phyloP scores from a whole-genome alignment of 2,329 filamentous ascomycete species.

The Triangularia verruculosa region DNA sequence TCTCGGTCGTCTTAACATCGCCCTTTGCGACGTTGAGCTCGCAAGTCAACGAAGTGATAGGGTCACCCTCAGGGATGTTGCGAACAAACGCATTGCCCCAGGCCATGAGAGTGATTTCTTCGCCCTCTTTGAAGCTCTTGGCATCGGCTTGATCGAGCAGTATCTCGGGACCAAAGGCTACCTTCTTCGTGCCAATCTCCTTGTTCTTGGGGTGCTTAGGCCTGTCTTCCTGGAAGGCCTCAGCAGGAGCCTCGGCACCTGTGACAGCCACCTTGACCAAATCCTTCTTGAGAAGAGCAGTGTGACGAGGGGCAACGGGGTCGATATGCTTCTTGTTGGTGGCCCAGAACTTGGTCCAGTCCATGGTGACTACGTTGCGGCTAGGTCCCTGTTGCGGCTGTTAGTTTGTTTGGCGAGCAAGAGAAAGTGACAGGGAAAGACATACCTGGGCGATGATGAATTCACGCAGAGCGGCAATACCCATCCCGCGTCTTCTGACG shows the following conservation, averaged over 20 bases:
- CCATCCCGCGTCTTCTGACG: constrained; percentile 74
- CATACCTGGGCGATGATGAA: constrained; percentile 64
- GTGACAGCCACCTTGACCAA: constrained; percentile 68
- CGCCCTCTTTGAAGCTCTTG: constrained; percentile 73
- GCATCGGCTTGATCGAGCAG: constrained; percentile 86
- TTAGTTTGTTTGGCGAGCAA: background rate
- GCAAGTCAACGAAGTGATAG: constrained; percentile 69
- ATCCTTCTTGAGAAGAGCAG: constrained; percentile 67
- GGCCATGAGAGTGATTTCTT: constrained; percentile 94
- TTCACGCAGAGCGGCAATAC: constrained; percentile 72
- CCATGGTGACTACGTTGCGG: constrained; percentile 79
- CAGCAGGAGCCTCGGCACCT: constrained; percentile 64
- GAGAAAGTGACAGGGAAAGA: background rate
- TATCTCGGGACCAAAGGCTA: constrained; percentile 71
- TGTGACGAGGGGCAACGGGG: constrained; percentile 70
- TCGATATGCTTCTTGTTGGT: constrained; percentile 82
- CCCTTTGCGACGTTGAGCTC: constrained; percentile 82
- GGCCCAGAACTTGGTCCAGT: constrained; percentile 74
- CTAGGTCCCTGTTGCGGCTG: constrained; percentile 65
- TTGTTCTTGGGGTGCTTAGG: constrained; percentile 89
- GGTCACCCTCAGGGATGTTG: constrained; percentile 52
- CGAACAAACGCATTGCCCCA: constrained; percentile 89
- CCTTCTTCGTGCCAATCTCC: constrained; percentile 79
- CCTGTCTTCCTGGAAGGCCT: constrained; percentile 67
- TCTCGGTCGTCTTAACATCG: constrained; percentile 91